Percentiles rank a stretch among this genome's conserved stretches.
Conservation (phyloP, 2,329 filamentous ascomycete species). For the Botrytis cinerea region DNA sequence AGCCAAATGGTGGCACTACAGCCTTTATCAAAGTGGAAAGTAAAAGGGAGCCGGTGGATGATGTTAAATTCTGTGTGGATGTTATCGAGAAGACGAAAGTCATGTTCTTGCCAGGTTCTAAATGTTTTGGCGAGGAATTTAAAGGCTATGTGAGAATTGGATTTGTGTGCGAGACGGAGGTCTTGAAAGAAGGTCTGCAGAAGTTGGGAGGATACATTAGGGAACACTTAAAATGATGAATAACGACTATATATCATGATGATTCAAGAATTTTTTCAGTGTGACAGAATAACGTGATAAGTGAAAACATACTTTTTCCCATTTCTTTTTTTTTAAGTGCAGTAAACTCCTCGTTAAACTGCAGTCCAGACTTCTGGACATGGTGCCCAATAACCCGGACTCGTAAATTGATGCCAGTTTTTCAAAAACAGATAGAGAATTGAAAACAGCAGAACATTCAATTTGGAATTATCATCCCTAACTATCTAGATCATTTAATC, state of each 20-base stretch:
- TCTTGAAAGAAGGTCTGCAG: slow-evolving; percentile 67
- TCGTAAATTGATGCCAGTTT: background rate
- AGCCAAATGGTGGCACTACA: slow-evolving; percentile 77
- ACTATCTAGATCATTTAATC: background rate
- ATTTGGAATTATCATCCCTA: background rate
- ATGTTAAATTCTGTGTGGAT: slow-evolving; percentile 69
- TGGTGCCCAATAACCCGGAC: background rate
- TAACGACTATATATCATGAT: background rate
- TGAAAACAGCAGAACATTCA: background rate
- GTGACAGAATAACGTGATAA: background rate
- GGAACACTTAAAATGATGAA: slow-evolving; percentile 27
- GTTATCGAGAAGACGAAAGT: slow-evolving; percentile 70
- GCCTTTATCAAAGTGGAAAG: slow-evolving; percentile 68
- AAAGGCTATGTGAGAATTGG: slow-evolving; percentile 76
- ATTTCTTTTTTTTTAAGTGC: no score
- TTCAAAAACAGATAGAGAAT: background rate
- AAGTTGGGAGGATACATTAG: slow-evolving; percentile 36
- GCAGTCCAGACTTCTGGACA: background rate
- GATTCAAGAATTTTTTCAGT: background rate
- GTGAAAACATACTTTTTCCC: background rate
- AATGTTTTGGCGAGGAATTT: slow-evolving; percentile 74
- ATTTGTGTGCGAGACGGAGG: slow-evolving; percentile 70
- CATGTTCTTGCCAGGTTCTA: slow-evolving; percentile 71
- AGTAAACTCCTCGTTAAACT: background rate
- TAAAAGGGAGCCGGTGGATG: slow-evolving; percentile 60